These are phyloP conservation scores for Didymella glomerata DNA, from an alignment of 2,329 filamentous ascomycete species.

Conservation along the genomic window DNA sequence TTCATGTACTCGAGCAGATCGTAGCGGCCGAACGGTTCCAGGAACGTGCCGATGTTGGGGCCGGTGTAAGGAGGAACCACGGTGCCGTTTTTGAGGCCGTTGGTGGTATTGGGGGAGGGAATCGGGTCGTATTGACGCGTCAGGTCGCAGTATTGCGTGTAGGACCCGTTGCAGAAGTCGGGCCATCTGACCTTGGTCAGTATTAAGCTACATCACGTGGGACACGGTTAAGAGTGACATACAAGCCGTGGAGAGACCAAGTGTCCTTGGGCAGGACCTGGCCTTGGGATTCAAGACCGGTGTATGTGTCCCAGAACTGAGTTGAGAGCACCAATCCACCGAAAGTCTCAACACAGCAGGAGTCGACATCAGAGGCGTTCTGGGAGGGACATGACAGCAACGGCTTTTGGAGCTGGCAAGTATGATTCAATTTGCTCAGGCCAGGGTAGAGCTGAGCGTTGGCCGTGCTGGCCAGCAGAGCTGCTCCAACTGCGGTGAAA, in stretches of 20 bases:
- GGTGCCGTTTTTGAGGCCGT: constrained; percentile 61
- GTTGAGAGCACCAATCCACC: constrained; percentile 69
- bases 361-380: constrained; percentile 58
- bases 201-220: neutral
- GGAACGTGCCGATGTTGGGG: constrained; percentile 65
- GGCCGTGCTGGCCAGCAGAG: constrained; percentile 32
- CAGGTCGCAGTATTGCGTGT: constrained; percentile 73
- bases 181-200: constrained; percentile 20
- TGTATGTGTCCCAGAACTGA: constrained; percentile 72
- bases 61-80: constrained; percentile 67
- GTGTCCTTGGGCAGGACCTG: constrained; percentile 66
- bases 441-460: constrained; percentile 56
- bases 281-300: constrained; percentile 65
- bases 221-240: neutral
- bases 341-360: constrained; percentile 71
- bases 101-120: constrained; percentile 70
- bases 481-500: constrained; percentile 26
- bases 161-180: constrained; percentile 54
- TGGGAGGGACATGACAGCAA: constrained; percentile 47
- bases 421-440: constrained; percentile 64
- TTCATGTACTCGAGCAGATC: constrained; percentile 73
- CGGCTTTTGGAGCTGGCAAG: constrained; percentile 58
- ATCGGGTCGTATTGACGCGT: constrained; percentile 70
- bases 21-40: constrained; percentile 64
- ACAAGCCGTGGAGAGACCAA: constrained; percentile 66